phyloP scores from a whole-genome alignment of 2,329 filamentous ascomycete species.

The Claviceps paspali region DNA sequence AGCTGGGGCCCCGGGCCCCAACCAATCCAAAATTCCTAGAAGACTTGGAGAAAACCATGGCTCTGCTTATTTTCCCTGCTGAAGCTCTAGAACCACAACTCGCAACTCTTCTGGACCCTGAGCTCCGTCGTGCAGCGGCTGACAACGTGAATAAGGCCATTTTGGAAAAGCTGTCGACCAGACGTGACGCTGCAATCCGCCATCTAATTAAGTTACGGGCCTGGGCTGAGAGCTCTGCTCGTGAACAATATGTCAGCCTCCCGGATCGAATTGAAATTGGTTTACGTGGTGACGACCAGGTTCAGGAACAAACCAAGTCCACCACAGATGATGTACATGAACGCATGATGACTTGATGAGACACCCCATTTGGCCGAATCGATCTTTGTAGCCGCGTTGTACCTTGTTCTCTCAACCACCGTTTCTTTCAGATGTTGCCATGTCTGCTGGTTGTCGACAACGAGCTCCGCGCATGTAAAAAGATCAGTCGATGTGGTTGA shows the following conservation, averaged over 20 bases:
- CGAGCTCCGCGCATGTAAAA: neutral
- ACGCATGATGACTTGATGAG: constrained; percentile 33
- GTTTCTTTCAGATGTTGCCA: neutral
- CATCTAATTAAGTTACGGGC: constrained; percentile 67
- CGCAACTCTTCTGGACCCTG: constrained; percentile 61
- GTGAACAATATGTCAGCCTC: constrained; percentile 16
- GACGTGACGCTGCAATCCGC: constrained; percentile 67
- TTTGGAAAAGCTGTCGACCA: constrained; percentile 53
- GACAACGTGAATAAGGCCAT: constrained; percentile 82
- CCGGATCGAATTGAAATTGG: constrained; percentile 23
- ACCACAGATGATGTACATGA: constrained; percentile 28
- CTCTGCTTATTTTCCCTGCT: constrained; percentile 74
- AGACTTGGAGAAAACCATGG: constrained; percentile 86
- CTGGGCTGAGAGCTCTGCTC: constrained; percentile 62
- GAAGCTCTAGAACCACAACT: constrained; percentile 65
- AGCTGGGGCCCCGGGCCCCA: constrained; percentile 76
- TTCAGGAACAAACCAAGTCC: constrained; percentile 11
- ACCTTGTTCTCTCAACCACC: neutral
- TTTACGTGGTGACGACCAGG: constrained; percentile 21
- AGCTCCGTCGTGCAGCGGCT: constrained; percentile 70
- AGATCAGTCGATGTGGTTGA: neutral
- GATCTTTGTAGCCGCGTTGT: neutral
- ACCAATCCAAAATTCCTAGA: constrained; percentile 67
- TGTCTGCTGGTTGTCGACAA: neutral
- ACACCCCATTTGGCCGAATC: neutral